These are phyloP conservation scores for Wallacemonas sp. DNA, from an alignment of 208 protist genomes.

Conservation along the genomic window DNA sequence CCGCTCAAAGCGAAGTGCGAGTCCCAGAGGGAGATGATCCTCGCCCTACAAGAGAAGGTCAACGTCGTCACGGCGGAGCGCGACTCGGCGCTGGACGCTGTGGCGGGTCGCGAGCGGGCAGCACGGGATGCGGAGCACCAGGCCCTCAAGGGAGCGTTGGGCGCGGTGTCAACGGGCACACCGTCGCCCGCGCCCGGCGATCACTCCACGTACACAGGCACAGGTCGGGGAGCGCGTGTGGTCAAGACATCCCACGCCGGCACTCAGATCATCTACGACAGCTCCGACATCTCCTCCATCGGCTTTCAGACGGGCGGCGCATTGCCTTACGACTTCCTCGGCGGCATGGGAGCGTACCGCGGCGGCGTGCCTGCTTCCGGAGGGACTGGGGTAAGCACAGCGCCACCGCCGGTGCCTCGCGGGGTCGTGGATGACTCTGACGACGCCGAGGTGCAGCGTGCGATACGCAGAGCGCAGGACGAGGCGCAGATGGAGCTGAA, in stretches of 20 bases:
- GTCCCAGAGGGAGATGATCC: constrained; percentile 59
- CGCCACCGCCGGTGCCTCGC: background rate
- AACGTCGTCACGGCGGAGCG: constrained; percentile 31
- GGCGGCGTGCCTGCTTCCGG: too few relatives aligned
- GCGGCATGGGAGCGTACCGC: constrained; percentile 21
- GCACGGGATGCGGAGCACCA: constrained; percentile 42
- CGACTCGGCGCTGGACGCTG: constrained; percentile 37
- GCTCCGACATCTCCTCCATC: constrained; percentile 73
- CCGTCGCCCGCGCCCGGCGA: background rate
- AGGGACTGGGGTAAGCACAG: constrained; percentile 4
- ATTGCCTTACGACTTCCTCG: constrained; percentile 56
- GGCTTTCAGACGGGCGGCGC: constrained; percentile 38
- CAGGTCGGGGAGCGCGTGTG: constrained; percentile 28
- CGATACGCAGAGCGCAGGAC: constrained; percentile 47
- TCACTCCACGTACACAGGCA: background rate
- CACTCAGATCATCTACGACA: constrained; percentile 62
- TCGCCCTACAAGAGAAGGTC: constrained; percentile 34
- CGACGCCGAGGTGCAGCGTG: constrained; percentile 37
- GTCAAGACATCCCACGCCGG: constrained; percentile 40
- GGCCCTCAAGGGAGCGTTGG: constrained; percentile 9
- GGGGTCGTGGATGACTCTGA: constrained; percentile 24
- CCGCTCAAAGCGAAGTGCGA: constrained; percentile 49
- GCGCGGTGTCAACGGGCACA: constrained; percentile 11
- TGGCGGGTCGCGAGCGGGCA: constrained; percentile 35
- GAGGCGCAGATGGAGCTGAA: constrained; percentile 46